These are phyloP conservation scores for Colletotrichum noveboracense DNA, from an alignment of 2,329 filamentous ascomycete genomes.

Conservation along the genomic window DNA sequence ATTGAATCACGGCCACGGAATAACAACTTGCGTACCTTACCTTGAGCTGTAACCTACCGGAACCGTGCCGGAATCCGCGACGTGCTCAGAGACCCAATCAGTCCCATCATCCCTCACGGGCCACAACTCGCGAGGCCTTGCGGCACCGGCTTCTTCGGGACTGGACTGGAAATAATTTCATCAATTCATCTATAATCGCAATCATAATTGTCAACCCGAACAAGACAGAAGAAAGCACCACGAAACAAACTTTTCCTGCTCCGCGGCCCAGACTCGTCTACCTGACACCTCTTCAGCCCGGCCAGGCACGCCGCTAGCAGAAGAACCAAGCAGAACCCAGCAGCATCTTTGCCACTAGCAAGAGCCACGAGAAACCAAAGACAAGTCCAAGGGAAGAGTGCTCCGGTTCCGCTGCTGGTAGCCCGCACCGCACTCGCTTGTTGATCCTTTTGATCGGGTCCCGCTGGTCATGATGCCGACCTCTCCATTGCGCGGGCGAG, in stretches of 20 bases:
- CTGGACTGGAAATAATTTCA: background rate
- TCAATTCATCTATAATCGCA: background rate
- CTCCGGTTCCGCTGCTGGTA: background rate
- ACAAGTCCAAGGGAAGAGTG: background rate
- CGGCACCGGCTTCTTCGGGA: slow-evolving; percentile 1
- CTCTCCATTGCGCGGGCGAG: background rate
- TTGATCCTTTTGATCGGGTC: background rate
- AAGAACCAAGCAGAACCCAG: slow-evolving; percentile 12
- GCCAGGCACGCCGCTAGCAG: background rate
- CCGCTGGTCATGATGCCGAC: background rate
- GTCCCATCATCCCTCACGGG: background rate
- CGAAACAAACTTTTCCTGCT: slow-evolving; percentile 13
- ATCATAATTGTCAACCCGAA: background rate
- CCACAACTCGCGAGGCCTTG: background rate
- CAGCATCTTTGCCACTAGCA: background rate
- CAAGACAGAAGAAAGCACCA: background rate
- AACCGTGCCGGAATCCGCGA: background rate
- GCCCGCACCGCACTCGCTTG: background rate
- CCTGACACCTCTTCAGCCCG: slow-evolving; percentile 6
- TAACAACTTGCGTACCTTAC: background rate
- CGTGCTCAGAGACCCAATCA: background rate
- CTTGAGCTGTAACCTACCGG: background rate
- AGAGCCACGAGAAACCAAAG: background rate
- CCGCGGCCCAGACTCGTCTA: background rate
- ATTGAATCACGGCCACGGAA: background rate